Conservation (phyloP, 2,329 filamentous ascomycete genomes). For the Amauroascus verrucosus region DNA sequence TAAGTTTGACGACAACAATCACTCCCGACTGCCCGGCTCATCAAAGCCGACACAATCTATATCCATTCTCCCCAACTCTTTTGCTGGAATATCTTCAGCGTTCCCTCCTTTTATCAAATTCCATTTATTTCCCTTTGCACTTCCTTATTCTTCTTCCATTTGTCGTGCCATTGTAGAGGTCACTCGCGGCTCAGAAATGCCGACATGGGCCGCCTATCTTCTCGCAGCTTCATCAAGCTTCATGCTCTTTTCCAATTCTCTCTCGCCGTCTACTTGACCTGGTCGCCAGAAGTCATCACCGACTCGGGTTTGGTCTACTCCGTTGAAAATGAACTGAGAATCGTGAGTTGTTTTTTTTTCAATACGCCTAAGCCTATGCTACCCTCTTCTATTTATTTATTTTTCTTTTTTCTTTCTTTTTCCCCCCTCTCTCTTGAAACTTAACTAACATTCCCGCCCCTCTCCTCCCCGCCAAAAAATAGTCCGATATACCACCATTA, state of each 20-base stretch:
- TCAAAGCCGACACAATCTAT: too few species aligned
- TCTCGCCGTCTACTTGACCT: constrained; percentile 73
- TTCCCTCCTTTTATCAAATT: background rate
- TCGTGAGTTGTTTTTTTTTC: constrained; percentile 43
- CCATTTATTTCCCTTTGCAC: background rate
- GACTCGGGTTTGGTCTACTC: constrained; percentile 53
- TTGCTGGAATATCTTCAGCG: background rate
- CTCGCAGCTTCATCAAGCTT: constrained; percentile 67
- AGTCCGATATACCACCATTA: constrained; percentile 53
- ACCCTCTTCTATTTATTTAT: background rate
- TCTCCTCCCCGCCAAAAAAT: too few species aligned
- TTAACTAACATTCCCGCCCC: too few species aligned
- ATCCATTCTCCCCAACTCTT: too few species aligned
- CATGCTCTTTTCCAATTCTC: constrained; percentile 78
- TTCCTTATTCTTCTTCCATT: background rate
- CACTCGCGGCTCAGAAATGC: constrained; percentile 18
- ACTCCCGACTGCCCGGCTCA: too few species aligned
- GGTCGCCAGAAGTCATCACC: constrained; percentile 58
- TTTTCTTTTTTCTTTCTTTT: too few species aligned
- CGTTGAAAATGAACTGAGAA: constrained; percentile 70
- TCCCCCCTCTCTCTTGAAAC: too few species aligned
- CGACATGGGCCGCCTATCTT: constrained; percentile 69
- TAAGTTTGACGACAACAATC: too few species aligned
- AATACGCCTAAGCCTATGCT: background rate
- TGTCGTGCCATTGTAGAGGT: background rate